Base-by-base conservation (phyloP, 441 rosid genomes). In the Gossypium laxum region DNA sequence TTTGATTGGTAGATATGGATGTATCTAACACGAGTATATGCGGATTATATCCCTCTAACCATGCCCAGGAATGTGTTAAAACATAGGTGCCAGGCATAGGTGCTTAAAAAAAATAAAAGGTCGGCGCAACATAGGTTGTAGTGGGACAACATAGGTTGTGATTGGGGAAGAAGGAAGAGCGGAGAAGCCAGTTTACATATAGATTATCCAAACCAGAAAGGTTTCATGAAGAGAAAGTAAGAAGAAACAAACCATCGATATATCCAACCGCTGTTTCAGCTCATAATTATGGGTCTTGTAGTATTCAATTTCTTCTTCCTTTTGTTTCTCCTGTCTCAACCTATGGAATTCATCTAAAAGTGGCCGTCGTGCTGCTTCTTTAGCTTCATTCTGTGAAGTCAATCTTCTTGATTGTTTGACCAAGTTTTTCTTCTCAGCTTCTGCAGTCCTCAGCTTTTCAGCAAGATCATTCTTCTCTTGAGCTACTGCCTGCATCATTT, bases 371-470 rank as follows among this genome's bases (percentile, higher is more conserved):
- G 87, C 65, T 82, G 90, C 99, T 74, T 92, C 96, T 22, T 94
- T 84, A 10, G 86, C 87, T 73, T 72, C 90, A 73, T 71, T 78
- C 81, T 15, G 92, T 34, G 43, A 34, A 34, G 43, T 34, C 43
- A 34, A 34, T 34, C 10, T 83, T 82, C 89, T 92, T 77, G 84
- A 71, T 75, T 92, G 95, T 65, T 89, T 96, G 75, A 89, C 99
- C 75, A 85, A 89, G 76, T 89, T 89, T 80, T 87, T 89, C 74
- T 96, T 84, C 4, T 94, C 96, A 73, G 89, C 89, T 73, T 95
- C 99, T 47, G 96, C 91, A 73, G 77, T 67, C 85, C 90, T 95
- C 21, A 95, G 80, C 84, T 88, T 87, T 80, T 91, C 98, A 66
- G 89, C 82, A 73, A 95, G 93, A 71, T 87, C 86, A 84, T 81